Percentiles rank a stretch among this genome's conserved stretches.
Evolutionary conservation across 2,329 filamentous ascomycete species (phyloP).

Genomic region (Penicillium digitatum): DNA sequence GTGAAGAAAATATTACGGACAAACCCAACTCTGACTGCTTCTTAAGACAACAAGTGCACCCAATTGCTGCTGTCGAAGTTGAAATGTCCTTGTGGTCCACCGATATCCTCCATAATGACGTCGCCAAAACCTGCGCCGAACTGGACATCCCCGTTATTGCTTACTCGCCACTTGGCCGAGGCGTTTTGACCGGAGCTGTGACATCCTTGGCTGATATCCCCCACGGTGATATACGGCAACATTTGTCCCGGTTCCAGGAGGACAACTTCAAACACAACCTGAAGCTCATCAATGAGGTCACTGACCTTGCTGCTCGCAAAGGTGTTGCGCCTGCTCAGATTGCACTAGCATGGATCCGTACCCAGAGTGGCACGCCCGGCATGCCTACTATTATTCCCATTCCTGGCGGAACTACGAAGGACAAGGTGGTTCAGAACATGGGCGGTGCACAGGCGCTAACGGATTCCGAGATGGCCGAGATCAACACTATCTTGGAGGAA

Average conservation of each 20-base stretch:
- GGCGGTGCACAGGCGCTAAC: slow-evolving; percentile 28
- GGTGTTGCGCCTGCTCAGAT: slow-evolving; percentile 46
- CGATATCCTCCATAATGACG: slow-evolving; percentile 56
- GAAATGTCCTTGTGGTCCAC: slow-evolving; percentile 58
- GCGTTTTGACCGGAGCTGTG: slow-evolving; percentile 52
- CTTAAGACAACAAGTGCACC: slow-evolving; percentile 48
- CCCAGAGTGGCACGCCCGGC: slow-evolving; percentile 41
- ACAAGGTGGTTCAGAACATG: slow-evolving; percentile 37
- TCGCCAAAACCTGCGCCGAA: slow-evolving; percentile 54
- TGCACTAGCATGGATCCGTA: slow-evolving; percentile 49
- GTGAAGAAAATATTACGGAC: background rate
- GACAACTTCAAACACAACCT: slow-evolving; percentile 51
- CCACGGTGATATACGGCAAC: slow-evolving; percentile 44
- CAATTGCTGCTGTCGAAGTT: slow-evolving; percentile 57
- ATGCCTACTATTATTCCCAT: slow-evolving; percentile 43
- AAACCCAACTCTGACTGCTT: slow-evolving; percentile 31
- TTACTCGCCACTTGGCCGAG: slow-evolving; percentile 58
- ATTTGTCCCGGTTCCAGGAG: slow-evolving; percentile 49
- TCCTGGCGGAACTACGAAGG: slow-evolving; percentile 35
- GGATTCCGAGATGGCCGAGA: slow-evolving; percentile 45
- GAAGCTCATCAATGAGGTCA: slow-evolving; percentile 46
- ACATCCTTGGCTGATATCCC: slow-evolving; percentile 47
- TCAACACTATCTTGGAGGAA: slow-evolving; percentile 50
- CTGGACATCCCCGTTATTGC: slow-evolving; percentile 56
- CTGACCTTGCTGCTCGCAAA: slow-evolving; percentile 45